Evolutionary conservation across 371 early-diverging fungal genomes (phyloP).

Genomic region (Batkoa obscura): DNA sequence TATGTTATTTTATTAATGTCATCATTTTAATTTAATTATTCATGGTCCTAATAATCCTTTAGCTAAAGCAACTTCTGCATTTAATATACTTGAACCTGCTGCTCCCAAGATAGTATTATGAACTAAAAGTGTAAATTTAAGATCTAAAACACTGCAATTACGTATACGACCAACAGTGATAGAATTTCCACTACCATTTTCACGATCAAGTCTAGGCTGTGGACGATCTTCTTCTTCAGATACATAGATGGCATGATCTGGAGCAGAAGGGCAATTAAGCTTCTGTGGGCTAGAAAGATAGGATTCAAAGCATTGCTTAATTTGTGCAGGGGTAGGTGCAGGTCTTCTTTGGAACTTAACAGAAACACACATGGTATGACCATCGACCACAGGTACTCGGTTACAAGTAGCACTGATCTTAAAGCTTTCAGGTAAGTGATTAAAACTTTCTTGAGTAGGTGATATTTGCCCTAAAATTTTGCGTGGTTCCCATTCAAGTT

Average conservation of each 20-base stretch:
- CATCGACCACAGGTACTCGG: constrained; percentile 90
- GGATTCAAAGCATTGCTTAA: constrained; percentile 38
- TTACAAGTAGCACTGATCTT: constrained; percentile 85
- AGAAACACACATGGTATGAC: constrained; percentile 77
- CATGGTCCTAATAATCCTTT: constrained; percentile 25
- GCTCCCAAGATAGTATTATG: constrained; percentile 96
- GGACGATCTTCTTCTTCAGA: constrained; percentile 61
- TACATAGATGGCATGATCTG: constrained; percentile 57
- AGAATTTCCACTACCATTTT: constrained; percentile 61
- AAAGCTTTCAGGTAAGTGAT: constrained; percentile 20
- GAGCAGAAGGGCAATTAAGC: constrained; percentile 59
- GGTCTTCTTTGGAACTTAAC: constrained; percentile 52
- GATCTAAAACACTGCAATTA: constrained; percentile 61
- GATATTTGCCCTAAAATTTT: constrained; percentile 62
- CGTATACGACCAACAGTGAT: constrained; percentile 83
- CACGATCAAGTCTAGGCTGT: constrained; percentile 84
- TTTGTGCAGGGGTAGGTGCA: constrained; percentile 48
- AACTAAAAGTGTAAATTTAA: constrained; percentile 71
- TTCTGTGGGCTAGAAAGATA: constrained; percentile 59
- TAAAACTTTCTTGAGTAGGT: not conserved
- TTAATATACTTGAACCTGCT: constrained; percentile 82
- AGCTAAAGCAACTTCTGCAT: constrained; percentile 82
- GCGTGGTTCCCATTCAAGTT: constrained; percentile 82
- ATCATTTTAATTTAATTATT: too few species aligned
- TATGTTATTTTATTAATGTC: too few species aligned